phyloP scores from a whole-genome alignment of 1,139 yeast species.

The Taphrina sp. region DNA sequence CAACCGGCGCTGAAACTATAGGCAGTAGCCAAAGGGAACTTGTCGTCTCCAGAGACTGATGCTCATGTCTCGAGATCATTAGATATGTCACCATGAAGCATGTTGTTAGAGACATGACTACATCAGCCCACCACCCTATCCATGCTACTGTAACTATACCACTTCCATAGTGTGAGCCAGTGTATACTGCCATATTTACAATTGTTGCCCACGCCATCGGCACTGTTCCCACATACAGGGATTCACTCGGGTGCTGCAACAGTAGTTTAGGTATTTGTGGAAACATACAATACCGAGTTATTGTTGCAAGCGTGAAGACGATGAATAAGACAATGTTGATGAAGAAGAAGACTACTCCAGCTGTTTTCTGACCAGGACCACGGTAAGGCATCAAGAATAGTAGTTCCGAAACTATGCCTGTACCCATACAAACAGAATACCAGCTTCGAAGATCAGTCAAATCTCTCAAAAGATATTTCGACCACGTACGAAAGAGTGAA shows the following conservation, averaged over 20 bases:
- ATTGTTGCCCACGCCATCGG: conserved; percentile 32
- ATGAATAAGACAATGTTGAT: conserved; percentile 21
- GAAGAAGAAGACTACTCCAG: conserved; percentile 30
- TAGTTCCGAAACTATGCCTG: conserved; percentile 32
- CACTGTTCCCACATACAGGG: conserved; percentile 28
- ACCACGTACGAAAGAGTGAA: conserved; percentile 33
- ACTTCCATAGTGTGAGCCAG: conserved; percentile 19
- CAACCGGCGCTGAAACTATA: conserved; percentile 26
- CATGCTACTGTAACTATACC: conserved; percentile 9
- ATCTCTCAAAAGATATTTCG: too few relatives aligned
- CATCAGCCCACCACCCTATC: conserved; percentile 28
- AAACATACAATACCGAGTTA: conserved; percentile 19
- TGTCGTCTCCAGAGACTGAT: conserved; percentile 9
- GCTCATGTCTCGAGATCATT: conserved; percentile 31
- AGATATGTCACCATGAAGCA: conserved; percentile 24
- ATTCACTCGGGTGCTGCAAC: conserved; percentile 22
- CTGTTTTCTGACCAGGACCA: conserved; percentile 28
- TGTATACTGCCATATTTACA: conserved; percentile 24
- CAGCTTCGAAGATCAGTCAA: too few relatives aligned
- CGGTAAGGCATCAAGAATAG: conserved; percentile 32
- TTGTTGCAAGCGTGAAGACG: conserved; percentile 11
- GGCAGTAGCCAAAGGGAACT: conserved; percentile 32
- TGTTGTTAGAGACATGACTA: conserved; percentile 9
- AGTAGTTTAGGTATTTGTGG: conserved; percentile 18
- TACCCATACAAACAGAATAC: conserved; percentile 33